A percentile compares a stretch with the other conserved stretches of the same genome.
phyloP scores from a whole-genome alignment of 148 eudicot genomes.

The Rhododendron griersonianum region DNA sequence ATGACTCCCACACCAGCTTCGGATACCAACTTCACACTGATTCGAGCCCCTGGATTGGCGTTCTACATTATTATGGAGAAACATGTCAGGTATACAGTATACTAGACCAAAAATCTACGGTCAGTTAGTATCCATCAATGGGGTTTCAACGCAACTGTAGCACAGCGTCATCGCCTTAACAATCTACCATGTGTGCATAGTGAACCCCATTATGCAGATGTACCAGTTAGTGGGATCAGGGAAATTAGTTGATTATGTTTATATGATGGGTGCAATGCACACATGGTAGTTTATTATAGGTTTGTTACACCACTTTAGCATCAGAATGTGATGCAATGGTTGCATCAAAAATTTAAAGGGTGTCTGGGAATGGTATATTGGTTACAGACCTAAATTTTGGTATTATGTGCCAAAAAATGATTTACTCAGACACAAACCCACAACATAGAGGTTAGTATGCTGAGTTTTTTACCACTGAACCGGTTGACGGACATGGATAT shows the following conservation, averaged over 20 bases:
- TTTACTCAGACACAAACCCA: not conserved
- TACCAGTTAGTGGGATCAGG: not conserved
- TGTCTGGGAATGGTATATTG: not conserved
- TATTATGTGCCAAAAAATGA: not conserved
- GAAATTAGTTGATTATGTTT: not conserved
- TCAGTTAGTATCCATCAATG: not conserved
- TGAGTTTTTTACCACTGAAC: not conserved
- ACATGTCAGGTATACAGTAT: not conserved
- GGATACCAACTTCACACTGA: slow-evolving; percentile 94
- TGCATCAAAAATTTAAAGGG: not conserved
- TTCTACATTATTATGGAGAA: slow-evolving; percentile 40
- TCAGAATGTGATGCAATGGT: not conserved
- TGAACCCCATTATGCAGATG: not conserved
- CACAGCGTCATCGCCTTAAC: not conserved
- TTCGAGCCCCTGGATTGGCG: slow-evolving; percentile 90
- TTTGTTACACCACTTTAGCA: not conserved
- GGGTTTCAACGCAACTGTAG: not conserved
- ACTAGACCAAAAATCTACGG: not conserved
- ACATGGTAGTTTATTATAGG: not conserved
- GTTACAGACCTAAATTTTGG: not conserved
- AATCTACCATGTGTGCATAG: not conserved
- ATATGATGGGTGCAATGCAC: not conserved
- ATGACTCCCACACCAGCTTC: slow-evolving; percentile 99
- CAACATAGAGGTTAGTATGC: not conserved
- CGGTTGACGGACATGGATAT: not conserved